These are phyloP conservation scores for Dactylonectria macrodidyma DNA, from an alignment of 2,329 filamentous ascomycete species.

Conservation along the genomic window DNA sequence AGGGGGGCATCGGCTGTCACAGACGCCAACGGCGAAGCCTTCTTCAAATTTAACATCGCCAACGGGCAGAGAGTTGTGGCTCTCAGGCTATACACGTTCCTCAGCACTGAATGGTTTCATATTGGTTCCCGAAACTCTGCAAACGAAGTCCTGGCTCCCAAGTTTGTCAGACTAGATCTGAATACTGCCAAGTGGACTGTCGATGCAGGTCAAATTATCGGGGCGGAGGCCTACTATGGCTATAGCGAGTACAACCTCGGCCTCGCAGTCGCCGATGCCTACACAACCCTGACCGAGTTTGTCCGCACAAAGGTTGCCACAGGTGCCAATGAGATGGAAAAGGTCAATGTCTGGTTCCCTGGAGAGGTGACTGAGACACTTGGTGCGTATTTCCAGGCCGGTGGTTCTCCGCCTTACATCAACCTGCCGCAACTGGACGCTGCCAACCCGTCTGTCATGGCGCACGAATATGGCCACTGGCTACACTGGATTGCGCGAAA, in stretches of 20 bases:
- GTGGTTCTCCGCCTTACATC: background rate
- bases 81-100: background rate
- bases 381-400: background rate
- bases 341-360: constrained; percentile 1
- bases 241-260: constrained; percentile 5
- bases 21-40: background rate
- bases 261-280: background rate
- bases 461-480: constrained; percentile 13
- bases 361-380: background rate
- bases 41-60: background rate
- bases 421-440: constrained; percentile 3
- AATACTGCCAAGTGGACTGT: background rate
- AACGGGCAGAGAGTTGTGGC: background rate
- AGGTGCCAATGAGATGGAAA: background rate
- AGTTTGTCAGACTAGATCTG: background rate
- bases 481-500: constrained; percentile 7
- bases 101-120: background rate
- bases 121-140: background rate
- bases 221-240: background rate
- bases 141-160: background rate
- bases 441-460: constrained; percentile 16
- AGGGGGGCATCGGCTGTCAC: background rate
- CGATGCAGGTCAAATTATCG: background rate
- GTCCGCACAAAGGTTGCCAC: background rate
- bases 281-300: constrained; percentile 5